Conservation (phyloP, 192 early-diverging fungal species). For the Globomyces pollinis-pini region DNA sequence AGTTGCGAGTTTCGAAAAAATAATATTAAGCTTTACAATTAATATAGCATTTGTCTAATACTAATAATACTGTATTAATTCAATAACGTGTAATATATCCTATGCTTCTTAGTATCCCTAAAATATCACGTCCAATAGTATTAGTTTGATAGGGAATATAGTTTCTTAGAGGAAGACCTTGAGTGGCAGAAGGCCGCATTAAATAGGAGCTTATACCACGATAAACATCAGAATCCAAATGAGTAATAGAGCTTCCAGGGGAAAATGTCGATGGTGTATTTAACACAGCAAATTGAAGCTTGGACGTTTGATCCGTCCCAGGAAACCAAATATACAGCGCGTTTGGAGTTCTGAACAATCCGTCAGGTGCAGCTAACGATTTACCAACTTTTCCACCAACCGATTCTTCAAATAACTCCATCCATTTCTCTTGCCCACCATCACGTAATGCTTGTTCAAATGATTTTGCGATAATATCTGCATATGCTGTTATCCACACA, state of each 20-base stretch:
- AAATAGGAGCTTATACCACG: slow-evolving; percentile 17
- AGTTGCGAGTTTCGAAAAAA: too few species aligned
- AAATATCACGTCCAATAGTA: slow-evolving; percentile 20
- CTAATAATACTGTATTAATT: too few species aligned
- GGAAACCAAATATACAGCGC: slow-evolving; percentile 24
- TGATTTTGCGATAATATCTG: slow-evolving; percentile 10
- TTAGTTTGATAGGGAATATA: slow-evolving; percentile 13
- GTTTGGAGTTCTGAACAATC: slow-evolving; percentile 17
- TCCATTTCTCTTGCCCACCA: too few species aligned
- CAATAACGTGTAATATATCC: slow-evolving; percentile 40
- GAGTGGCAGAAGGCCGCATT: slow-evolving; percentile 29
- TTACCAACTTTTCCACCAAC: slow-evolving; percentile 6
- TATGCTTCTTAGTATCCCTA: slow-evolving; percentile 27
- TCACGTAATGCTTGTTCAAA: neutral
- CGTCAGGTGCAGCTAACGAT: neutral
- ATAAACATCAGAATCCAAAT: slow-evolving; percentile 22
- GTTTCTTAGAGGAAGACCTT: slow-evolving; percentile 18
- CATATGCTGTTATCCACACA: slow-evolving; percentile 28
- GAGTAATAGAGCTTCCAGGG: slow-evolving; percentile 24
- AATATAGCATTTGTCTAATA: too few species aligned
- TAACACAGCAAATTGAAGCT: slow-evolving; percentile 15
- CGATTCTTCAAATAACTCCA: slow-evolving; percentile 4
- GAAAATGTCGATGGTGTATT: slow-evolving; percentile 22
- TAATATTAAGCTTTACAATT: too few species aligned
- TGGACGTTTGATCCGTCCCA: neutral